phyloP scores from a whole-genome alignment of 257 asterid species.

The Solanum lycopersicoides region DNA sequence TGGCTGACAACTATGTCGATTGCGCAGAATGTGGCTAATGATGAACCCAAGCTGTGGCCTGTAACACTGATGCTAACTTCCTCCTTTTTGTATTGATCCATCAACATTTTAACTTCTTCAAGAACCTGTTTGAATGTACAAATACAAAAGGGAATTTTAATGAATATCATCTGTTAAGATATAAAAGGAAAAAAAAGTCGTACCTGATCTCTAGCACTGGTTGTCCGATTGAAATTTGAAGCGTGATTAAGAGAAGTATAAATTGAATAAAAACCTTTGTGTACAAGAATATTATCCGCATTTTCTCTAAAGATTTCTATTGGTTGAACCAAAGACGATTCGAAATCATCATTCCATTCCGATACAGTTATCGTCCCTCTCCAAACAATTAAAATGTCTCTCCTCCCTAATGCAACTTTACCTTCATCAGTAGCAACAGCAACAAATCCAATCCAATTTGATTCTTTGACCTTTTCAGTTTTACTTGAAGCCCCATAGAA shows the following conservation, averaged over 20 bases:
- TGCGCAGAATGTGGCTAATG: slow-evolving; percentile 56
- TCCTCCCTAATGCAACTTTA: slow-evolving; percentile 35
- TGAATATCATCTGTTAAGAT: neutral
- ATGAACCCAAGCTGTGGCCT: slow-evolving; percentile 86
- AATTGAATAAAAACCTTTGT: slow-evolving; percentile 21
- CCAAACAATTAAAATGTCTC: slow-evolving; percentile 54
- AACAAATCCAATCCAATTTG: slow-evolving; percentile 51
- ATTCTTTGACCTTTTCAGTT: slow-evolving; percentile 4
- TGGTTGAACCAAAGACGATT: slow-evolving; percentile 19
- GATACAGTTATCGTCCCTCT: slow-evolving; percentile 28
- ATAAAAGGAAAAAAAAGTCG: neutral
- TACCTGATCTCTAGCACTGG: slow-evolving; percentile 39
- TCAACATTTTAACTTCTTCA: slow-evolving; percentile 43
- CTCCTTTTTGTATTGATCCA: slow-evolving; percentile 50
- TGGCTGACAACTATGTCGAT: slow-evolving; percentile 47
- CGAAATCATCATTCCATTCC: slow-evolving; percentile 37
- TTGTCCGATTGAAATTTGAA: slow-evolving; percentile 4
- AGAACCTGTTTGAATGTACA: slow-evolving; percentile 34
- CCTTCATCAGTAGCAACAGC: slow-evolving; percentile 57
- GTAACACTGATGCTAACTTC: slow-evolving; percentile 61
- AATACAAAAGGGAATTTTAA: neutral
- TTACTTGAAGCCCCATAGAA: slow-evolving; percentile 34
- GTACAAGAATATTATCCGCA: neutral
- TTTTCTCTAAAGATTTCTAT: slow-evolving; percentile 12
- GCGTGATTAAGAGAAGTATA: slow-evolving; percentile 8